Base-by-base conservation (phyloP, 192 early-diverging fungal genomes). In the Dissophora ornata region DNA sequence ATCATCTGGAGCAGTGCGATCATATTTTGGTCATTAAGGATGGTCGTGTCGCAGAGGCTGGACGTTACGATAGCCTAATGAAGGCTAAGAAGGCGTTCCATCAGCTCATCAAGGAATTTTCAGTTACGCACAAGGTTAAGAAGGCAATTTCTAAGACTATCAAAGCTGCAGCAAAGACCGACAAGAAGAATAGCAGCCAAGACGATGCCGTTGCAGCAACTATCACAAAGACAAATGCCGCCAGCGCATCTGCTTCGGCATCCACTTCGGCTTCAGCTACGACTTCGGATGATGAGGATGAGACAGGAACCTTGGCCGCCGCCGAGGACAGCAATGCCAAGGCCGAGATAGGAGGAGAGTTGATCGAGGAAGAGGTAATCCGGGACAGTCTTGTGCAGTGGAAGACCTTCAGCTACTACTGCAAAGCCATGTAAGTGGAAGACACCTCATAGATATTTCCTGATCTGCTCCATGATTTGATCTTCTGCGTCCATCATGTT, bases 351-450 rank as follows among this genome's bases (percentile, higher is more conserved):
- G 67, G 80, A 5, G 79, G 79, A 9, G 75, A 71, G 33, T 67
- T 97, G 29, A 96, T 94, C 68, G 78, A 83, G 12, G 86, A 89
- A 12, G 96, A 97, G 79, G 86, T 91, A 57, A 88, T 85, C 49
- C 88, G 89, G 8, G 83, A 89, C 58, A 95, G 95, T 11, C 83
- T 79, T 21, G 93, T 96, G 30, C 83, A 88, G 33, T 90, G 84
- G 84, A 61, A 67, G 12, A 92, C 92, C 0, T 98, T 96, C 79
- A 61, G 59, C 28, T 80, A 84, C 0, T 98, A 98, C 65, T 82
- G 86, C 40, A 81, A 90, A 55, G 87, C 92, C 0, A 53, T 40
- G 66, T 68, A 68, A 33, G 66, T 57, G 16, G 4, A 38, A 12
- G 7, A 9, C 36, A 12, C 36, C 12, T 38, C 5, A 5, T 38